Evolutionary conservation across 2,329 filamentous ascomycete genomes (phyloP), one percentile per base, ranked within the genome.

Genomic region (Graphilbum ipis-grandicollis): DNA sequence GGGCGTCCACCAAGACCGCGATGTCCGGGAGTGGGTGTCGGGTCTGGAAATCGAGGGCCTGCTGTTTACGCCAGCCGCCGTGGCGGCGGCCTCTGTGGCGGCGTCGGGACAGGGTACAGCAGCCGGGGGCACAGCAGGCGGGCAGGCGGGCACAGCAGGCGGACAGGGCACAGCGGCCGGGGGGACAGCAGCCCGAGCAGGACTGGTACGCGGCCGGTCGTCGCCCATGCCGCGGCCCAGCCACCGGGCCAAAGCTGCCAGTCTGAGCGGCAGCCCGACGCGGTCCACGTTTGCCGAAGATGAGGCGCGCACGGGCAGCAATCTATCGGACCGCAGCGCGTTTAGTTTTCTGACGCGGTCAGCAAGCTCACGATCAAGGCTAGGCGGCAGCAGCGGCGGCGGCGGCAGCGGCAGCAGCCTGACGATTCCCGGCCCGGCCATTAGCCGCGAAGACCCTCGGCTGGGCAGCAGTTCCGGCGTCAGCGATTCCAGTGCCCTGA

Each of bases 11-110:
- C 43, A 57, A 34, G 64, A 73, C 44, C 62, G 62, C 0, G 69
- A 72, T 23, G 68, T 73, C 3, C 65, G 66, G 39, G 64, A 66
- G 42, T 74, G 69, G 69, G 66, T 70, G 33, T 60, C 62, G 0
- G 66, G 71, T 26, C 58, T 71, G 2, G 67, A 72, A 41, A 65
- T 62, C 3, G 62, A 65, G 1, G 67, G 71, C 41, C 59, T 63
- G 2, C 54, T 73, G 9, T 55, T 72, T 15, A 55, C 60, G 3
- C 49, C 56, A n/a, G 3, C 60, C 42, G 18, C 30, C 37, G 30
- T 40, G 9, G 38, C 41, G 2, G 35, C 41, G 1, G 37, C 43
- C 2, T 31, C 33, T 1, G 39, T 39, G 15, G 41, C 39, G 12
- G 35, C 32, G 0, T 39, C 37, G 18, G 37, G 38, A 8, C 32